Conservation (phyloP, 768 basidiomycete genomes). For the Cytidiella melzeri region DNA sequence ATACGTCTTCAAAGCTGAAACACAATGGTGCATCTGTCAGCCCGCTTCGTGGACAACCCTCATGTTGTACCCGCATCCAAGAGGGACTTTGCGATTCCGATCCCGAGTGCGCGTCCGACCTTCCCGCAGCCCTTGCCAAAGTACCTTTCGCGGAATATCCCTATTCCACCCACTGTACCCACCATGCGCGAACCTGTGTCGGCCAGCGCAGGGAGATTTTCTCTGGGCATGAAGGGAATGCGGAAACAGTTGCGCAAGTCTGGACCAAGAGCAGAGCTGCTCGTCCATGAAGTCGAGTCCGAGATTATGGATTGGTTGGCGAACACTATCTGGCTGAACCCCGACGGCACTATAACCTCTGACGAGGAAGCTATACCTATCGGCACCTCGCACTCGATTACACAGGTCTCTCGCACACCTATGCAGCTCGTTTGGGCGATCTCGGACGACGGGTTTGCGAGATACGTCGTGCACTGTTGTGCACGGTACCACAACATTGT, state of each 20-base stretch:
- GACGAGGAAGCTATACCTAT: conserved; percentile 39
- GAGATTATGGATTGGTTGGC: conserved; percentile 61
- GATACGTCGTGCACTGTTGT: conserved; percentile 80
- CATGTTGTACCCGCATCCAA: conserved; percentile 61
- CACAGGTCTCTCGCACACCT: conserved; percentile 63
- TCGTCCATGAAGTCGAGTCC: conserved; percentile 64
- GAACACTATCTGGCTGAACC: conserved; percentile 46
- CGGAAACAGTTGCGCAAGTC: conserved; percentile 57
- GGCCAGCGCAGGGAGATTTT: conserved; percentile 70
- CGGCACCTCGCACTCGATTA: conserved; percentile 46
- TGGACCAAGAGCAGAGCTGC: conserved; percentile 51
- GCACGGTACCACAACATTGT: conserved; percentile 75
- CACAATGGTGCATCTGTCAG: conserved; percentile 30
- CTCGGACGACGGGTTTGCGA: conserved; percentile 62
- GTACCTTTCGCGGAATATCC: conserved; percentile 57
- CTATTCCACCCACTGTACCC: conserved; percentile 40
- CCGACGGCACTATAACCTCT: conserved; percentile 32
- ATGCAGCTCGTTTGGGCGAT: conserved; percentile 71
- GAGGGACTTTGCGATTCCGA: conserved; percentile 44
- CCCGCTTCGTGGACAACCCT: conserved; percentile 65
- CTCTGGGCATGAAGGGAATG: conserved; percentile 70
- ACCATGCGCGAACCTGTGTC: conserved; percentile 41
- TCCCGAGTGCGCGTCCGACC: conserved; percentile 43
- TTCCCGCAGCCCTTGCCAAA: conserved; percentile 74
- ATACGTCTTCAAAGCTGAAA: background rate